These are phyloP conservation scores for Penicillium turbatum DNA, from an alignment of 495 filamentous ascomycete genomes.

Conservation along the genomic window DNA sequence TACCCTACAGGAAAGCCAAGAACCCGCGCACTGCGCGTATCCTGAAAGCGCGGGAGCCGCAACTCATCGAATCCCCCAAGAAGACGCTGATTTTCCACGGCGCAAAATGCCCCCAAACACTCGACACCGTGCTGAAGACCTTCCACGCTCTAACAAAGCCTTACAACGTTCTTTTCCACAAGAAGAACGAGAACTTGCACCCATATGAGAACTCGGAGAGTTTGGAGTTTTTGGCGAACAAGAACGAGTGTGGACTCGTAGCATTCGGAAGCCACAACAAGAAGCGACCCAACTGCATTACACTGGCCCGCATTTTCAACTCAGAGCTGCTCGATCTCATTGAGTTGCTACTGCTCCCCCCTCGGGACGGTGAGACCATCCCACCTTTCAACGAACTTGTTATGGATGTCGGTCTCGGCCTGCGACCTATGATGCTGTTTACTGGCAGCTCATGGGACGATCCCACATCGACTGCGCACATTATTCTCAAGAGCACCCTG, in stretches of 20 bases:
- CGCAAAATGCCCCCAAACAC: slow-evolving; percentile 69
- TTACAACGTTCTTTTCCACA: slow-evolving; percentile 78
- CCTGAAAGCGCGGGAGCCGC: slow-evolving; percentile 86
- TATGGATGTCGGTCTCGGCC: slow-evolving; percentile 65
- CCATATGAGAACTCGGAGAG: slow-evolving; percentile 87
- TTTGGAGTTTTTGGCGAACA: slow-evolving; percentile 88
- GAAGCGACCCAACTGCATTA: slow-evolving; percentile 88
- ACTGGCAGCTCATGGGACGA: slow-evolving; percentile 80
- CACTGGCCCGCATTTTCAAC: slow-evolving; percentile 75
- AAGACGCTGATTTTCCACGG: slow-evolving; percentile 80
- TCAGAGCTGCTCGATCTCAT: slow-evolving; percentile 89
- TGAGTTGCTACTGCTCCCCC: slow-evolving; percentile 73
- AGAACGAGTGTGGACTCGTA: slow-evolving; percentile 83
- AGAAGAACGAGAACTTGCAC: slow-evolving; percentile 84
- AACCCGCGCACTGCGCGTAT: slow-evolving; percentile 92
- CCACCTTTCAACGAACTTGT: slow-evolving; percentile 78
- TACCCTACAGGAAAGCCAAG: slow-evolving; percentile 66
- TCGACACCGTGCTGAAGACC: slow-evolving; percentile 76
- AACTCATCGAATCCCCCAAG: slow-evolving; percentile 81
- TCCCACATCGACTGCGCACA: slow-evolving; percentile 66
- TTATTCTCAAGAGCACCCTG: slow-evolving; percentile 79
- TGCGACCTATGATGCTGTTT: slow-evolving; percentile 83
- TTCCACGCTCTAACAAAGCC: slow-evolving; percentile 77
- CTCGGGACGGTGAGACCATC: slow-evolving; percentile 57
- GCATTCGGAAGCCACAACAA: slow-evolving; percentile 81